A percentile compares a stretch with the other conserved stretches of the same genome.
phyloP scores from a whole-genome alignment of 169 alveolate genomes.

The Besnoitia besnoiti region DNA sequence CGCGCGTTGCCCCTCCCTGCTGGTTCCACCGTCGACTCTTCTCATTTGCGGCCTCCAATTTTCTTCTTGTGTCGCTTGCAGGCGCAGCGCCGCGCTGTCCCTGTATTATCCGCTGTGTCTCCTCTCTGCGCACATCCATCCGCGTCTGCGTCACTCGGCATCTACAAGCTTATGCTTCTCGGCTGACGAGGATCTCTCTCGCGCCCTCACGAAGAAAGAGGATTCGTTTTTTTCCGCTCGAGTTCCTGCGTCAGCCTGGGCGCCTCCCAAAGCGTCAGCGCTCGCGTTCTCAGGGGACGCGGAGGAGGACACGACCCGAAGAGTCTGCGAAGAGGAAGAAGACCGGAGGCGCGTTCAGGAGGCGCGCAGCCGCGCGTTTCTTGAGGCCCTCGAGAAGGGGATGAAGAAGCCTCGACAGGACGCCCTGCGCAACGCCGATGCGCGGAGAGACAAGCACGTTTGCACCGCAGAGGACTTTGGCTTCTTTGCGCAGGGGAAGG shows the following conservation, averaged over 20 bases:
- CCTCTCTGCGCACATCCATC: background rate
- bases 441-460: background rate
- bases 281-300: too few relatives aligned
- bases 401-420: background rate
- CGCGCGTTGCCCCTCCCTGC: background rate
- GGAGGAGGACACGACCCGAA: background rate
- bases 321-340: background rate
- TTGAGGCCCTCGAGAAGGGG: background rate
- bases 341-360: background rate
- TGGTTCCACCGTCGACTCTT: background rate
- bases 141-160: background rate
- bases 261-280: too few relatives aligned
- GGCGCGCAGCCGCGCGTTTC: background rate
- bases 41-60: background rate
- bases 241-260: too few relatives aligned
- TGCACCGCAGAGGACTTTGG: background rate
- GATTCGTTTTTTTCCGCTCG: too few relatives aligned
- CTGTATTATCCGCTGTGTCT: background rate
- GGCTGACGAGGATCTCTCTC: background rate
- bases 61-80: background rate
- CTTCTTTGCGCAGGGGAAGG: background rate
- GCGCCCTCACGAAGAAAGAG: too few relatives aligned
- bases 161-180: background rate
- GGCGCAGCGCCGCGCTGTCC: background rate
- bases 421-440: background rate